Base-by-base conservation (phyloP, 805 yeast genomes). In the Candida nemodendra region DNA sequence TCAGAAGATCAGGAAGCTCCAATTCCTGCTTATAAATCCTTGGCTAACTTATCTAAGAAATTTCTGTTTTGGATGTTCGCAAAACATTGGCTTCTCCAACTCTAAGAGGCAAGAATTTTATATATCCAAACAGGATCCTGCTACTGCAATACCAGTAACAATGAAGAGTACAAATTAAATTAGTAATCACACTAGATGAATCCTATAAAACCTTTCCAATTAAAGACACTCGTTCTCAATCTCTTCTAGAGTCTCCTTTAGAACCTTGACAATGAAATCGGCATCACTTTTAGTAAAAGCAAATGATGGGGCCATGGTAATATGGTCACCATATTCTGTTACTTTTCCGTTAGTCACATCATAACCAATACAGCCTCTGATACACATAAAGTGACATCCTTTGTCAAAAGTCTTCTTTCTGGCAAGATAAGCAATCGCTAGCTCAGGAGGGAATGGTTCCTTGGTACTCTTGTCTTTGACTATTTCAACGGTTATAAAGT, bases 401-500 rank as follows among this genome's bases (percentile, higher is more conserved):
- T 36, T 41, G 19, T 25, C 34, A 24, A 45, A 45, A 5, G 49
- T 41, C 23, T 45, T 45, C 13, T 38, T 17, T 13, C 32, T 32
- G 24, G 41, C 22, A 9, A 45, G 32, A 16, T 24, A 16, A 21
- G 42, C 22, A 34, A 45, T 38, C 3, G 56, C 59, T 11, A 61
- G 42, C 12, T 52, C 52, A 12, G 50, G 42, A 16, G 61, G 63
- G 48, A 71, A 72, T 21, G 68, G 63, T 44, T 71, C 73, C 45
- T 70, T 73, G 9, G 77, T 66, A 12, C 34, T 53, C 37, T 58
- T 62, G 54, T 72, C 61, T 49, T 71, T 65, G 34, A 73, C 77
- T 23, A 74, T 55, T 51, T 74, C 79, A 34, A 73, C 50, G 4
- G 71, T 65, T 73, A 77, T 66, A 61, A 75, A 74, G 7, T 74